Conservation (phyloP, 2,329 filamentous ascomycete species). For the Alternaria incomplexa region DNA sequence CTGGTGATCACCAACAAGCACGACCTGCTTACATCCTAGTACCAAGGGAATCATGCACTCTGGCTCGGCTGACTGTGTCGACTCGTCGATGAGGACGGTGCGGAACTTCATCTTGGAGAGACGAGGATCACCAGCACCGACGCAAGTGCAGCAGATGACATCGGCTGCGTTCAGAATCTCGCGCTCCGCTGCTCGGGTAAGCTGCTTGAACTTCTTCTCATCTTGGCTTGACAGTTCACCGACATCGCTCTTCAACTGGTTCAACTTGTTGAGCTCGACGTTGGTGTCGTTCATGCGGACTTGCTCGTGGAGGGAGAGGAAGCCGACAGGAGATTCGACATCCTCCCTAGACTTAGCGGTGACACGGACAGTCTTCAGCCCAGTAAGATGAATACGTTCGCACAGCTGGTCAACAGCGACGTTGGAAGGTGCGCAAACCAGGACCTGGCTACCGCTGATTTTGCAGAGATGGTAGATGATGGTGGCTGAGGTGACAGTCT, state of each 20-base stretch:
- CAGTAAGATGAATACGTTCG: slow-evolving; percentile 92
- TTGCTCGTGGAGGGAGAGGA: slow-evolving; percentile 93
- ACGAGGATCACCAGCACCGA: slow-evolving; percentile 94
- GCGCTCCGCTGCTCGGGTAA: slow-evolving; percentile 90
- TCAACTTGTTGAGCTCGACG: slow-evolving; percentile 87
- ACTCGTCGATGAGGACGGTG: slow-evolving; percentile 97
- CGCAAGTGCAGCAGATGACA: slow-evolving; percentile 98
- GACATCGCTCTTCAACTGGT: slow-evolving; percentile 88
- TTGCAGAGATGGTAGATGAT: slow-evolving; percentile 98
- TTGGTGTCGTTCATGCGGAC: slow-evolving; percentile 98
- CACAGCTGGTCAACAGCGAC: slow-evolving; percentile 98
- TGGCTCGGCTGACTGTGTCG: slow-evolving; percentile 95
- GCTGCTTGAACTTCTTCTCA: slow-evolving; percentile 97
- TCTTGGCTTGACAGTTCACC: slow-evolving; percentile 94
- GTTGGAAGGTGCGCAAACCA: slow-evolving; percentile 97
- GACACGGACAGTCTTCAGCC: slow-evolving; percentile 93
- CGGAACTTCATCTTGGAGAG: slow-evolving; percentile 98
- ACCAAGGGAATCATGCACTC: slow-evolving; percentile 99
- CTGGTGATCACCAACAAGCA: slow-evolving; percentile 98
- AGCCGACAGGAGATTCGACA: slow-evolving; percentile 97
- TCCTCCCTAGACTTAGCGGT: slow-evolving; percentile 99
- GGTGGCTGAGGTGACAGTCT: slow-evolving; percentile 97
- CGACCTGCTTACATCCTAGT: slow-evolving; percentile 96
- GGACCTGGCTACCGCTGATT: slow-evolving; percentile 90
- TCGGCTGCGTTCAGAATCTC: slow-evolving; percentile 95